phyloP scores from a whole-genome alignment of 495 filamentous ascomycete species.

The Penicillium samsonianum region DNA sequence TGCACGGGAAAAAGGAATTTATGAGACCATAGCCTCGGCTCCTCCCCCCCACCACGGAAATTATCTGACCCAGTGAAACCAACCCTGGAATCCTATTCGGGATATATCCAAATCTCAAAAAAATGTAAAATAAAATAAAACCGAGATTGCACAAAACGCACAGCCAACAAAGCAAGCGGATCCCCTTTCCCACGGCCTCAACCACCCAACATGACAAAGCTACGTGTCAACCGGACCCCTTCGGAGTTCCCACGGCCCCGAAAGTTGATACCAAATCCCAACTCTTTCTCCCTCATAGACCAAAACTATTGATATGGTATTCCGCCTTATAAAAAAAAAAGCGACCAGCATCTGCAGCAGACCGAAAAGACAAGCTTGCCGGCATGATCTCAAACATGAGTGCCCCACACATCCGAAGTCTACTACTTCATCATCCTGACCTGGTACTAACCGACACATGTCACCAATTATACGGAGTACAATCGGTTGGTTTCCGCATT shows the following conservation, averaged over 20 bases:
- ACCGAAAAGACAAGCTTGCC: conserved; percentile 4
- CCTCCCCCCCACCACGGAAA: background rate
- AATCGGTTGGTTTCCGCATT: background rate
- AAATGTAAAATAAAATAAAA: background rate
- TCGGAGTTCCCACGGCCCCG: background rate
- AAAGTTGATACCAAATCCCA: background rate
- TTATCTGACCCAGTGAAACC: conserved; percentile 1
- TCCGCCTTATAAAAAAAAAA: background rate
- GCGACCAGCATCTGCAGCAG: conserved; percentile 4
- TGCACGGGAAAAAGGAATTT: background rate
- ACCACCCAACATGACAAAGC: background rate
- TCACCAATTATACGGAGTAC: background rate
- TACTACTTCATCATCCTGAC: background rate
- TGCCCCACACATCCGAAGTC: background rate
- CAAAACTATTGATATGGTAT: background rate
- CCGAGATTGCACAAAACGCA: background rate
- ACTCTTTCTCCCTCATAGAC: background rate
- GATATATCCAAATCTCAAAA: background rate
- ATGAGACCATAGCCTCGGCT: background rate
- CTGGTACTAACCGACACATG: background rate
- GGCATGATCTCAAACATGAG: conserved; percentile 3
- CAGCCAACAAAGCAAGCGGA: conserved; percentile 1
- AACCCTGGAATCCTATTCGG: background rate
- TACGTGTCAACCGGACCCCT: background rate
- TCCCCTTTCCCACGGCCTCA: background rate